Conservation (phyloP, 257 asterid species). For the Forsythia viridissima region DNA sequence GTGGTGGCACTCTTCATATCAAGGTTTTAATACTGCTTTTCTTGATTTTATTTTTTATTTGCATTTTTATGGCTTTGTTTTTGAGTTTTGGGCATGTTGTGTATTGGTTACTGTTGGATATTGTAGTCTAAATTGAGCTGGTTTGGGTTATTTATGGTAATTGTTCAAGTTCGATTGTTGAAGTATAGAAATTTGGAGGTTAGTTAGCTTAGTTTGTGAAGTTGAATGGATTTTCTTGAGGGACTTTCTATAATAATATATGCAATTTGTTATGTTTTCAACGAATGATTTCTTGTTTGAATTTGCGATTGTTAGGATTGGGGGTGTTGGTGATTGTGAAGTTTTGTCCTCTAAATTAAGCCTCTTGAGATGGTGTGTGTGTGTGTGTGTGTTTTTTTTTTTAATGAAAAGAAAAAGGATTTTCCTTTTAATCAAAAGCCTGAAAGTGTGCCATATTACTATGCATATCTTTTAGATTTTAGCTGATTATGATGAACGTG, state of each 20-base stretch:
- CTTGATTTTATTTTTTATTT: slow-evolving; percentile 6
- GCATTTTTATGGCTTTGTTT: neutral
- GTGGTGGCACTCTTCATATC: slow-evolving; percentile 87
- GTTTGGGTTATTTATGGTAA: slow-evolving; percentile 11
- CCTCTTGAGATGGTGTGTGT: neutral
- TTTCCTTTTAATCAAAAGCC: neutral
- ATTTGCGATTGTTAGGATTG: slow-evolving; percentile 2
- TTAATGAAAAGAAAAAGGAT: neutral
- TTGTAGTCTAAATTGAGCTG: slow-evolving; percentile 9
- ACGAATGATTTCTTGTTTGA: slow-evolving; percentile 2
- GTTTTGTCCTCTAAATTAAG: neutral
- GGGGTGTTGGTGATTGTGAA: neutral
- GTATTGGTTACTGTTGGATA: slow-evolving; percentile 14
- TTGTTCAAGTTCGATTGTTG: slow-evolving; percentile 16
- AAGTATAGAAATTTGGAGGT: neutral
- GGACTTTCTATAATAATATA: neutral
- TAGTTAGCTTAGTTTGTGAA: slow-evolving; percentile 7
- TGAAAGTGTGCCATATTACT: slow-evolving; percentile 7
- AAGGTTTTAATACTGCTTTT: slow-evolving; percentile 42
- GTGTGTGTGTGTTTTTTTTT: neutral
- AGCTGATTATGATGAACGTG: neutral
- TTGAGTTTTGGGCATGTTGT: slow-evolving; percentile 2
- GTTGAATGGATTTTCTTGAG: neutral
- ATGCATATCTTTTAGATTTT: slow-evolving; percentile 2
- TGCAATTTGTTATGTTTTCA: neutral